These are phyloP conservation scores for Rhynchospora pubera DNA, from an alignment of 176 grass and related monocot genomes.

Conservation along the genomic window DNA sequence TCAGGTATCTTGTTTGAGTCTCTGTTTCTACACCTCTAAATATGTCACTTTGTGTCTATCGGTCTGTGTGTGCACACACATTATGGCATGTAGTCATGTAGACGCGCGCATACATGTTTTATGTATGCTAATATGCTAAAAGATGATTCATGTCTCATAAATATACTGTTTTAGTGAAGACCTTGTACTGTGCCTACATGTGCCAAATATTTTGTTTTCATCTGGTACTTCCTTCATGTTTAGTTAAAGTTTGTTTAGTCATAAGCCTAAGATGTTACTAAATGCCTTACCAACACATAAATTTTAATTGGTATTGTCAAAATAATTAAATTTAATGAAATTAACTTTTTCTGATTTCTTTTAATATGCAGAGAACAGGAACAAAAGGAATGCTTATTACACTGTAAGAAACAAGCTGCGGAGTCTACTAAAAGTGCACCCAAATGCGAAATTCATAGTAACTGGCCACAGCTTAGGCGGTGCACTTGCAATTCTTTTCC, in stretches of 20 bases:
- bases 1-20: background rate
- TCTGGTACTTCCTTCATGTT: background rate
- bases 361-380: background rate
- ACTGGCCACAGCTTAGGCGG: conserved; percentile 90
- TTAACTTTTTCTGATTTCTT: background rate
- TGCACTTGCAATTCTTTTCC: conserved; percentile 65
- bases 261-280: background rate
- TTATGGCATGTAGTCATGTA: background rate
- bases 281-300: background rate
- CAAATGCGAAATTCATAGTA: conserved; percentile 34
- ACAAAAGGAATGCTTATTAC: conserved; percentile 63
- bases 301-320: background rate
- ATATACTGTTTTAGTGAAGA: background rate
- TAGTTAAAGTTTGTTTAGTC: background rate
- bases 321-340: background rate
- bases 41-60: background rate
- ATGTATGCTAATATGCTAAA: background rate
- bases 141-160: background rate
- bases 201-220: background rate
- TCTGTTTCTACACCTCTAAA: background rate
- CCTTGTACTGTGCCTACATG: background rate
- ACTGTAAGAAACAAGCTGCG: conserved; percentile 33
- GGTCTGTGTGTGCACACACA: background rate
- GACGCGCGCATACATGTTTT: background rate
- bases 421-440: conserved; percentile 35